Percentiles rank a stretch among this genome's conserved stretches.
Evolutionary conservation across 2,329 filamentous ascomycete genomes (phyloP).

Genomic region (Lasiodiplodia hormozganensis): DNA sequence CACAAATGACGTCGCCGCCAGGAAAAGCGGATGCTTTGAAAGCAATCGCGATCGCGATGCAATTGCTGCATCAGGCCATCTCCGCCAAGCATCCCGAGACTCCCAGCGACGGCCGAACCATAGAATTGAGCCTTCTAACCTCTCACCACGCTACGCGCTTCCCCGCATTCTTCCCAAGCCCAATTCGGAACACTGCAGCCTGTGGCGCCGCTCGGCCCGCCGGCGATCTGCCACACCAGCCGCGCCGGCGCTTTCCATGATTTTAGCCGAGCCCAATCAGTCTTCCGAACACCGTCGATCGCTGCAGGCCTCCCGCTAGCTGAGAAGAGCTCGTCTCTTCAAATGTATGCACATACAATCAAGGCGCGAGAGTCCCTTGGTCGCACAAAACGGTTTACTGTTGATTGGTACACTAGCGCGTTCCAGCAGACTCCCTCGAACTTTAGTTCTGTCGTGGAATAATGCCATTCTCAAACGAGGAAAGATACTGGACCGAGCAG

Average conservation of each 20-base stretch:
- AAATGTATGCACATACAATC: too few relatives aligned
- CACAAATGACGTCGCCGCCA: constrained; percentile 1
- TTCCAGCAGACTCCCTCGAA: too few relatives aligned
- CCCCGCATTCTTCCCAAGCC: constrained; percentile 3
- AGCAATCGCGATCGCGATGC: neutral
- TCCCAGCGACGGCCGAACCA: neutral
- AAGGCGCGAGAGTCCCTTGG: too few relatives aligned
- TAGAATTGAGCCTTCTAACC: neutral
- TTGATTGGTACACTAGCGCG: too few relatives aligned
- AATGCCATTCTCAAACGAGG: too few relatives aligned
- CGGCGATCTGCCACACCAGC: constrained; percentile 1
- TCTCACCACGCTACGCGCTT: neutral
- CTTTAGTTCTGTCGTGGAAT: too few relatives aligned
- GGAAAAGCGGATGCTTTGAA: neutral
- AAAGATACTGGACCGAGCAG: too few relatives aligned
- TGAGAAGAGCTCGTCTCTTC: too few relatives aligned
- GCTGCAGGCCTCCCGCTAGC: too few relatives aligned
- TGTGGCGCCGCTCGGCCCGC: constrained; percentile 5
- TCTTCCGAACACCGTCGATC: neutral
- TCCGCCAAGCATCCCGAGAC: neutral
- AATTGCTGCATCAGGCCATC: neutral
- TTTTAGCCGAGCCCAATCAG: neutral
- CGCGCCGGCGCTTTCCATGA: neutral
- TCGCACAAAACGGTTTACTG: too few relatives aligned
- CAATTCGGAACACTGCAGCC: neutral